Base-by-base conservation (phyloP, 768 basidiomycete genomes). In the Rhodotorula diobovata region DNA sequence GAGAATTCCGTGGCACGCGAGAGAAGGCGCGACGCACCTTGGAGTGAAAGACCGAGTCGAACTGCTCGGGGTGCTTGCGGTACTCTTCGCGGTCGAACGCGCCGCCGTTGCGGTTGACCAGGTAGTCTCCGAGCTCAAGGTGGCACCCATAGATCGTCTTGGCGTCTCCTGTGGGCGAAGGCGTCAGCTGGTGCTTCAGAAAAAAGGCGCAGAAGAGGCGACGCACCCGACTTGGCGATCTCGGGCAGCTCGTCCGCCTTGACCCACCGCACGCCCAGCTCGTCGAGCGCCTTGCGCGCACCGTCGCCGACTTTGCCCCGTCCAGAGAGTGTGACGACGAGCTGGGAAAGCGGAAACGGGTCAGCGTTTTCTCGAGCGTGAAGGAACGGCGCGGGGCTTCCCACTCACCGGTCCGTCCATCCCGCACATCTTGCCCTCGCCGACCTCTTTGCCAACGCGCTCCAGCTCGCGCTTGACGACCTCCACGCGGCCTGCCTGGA, bases 281-380 rank as follows among this genome's bases (percentile, higher is more conserved):
- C 88, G 0, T 82, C 73, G 10, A 95, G 81, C 70, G 91, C 88
- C 18, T 86, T 87, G 20, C 90, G 82, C 37, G 87, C 87, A 15
- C 93, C 93, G 72, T 87, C 82, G 0, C 91, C 84, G 0, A 96
- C 93, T 63, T 92, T 90, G 21, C 93, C 93, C 5, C 83, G 85
- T 20, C 91, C 92, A 56, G 63, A 62, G 41, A 69, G 45, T 57
- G 39, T 64, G 48, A 23, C 45, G 50, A 71, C 51, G 50, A 63
- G 39, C 45, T 58, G 56, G 58, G 70, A 34, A 57, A 57, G 43
- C 45, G 43, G 59, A 1, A 61, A 51, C 16, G 18, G n/a, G 63
- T 21, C 46, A 21, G 46, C 20, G 12, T 12, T 9, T 23, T 67
- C 14, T 23, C 6, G 11, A 21, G 30, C 11, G 46, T 0, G 1